A percentile compares a stretch with the other conserved stretches of the same genome.
phyloP scores from a whole-genome alignment of 2,329 filamentous ascomycete species.

The Zymoseptoria crescenta region DNA sequence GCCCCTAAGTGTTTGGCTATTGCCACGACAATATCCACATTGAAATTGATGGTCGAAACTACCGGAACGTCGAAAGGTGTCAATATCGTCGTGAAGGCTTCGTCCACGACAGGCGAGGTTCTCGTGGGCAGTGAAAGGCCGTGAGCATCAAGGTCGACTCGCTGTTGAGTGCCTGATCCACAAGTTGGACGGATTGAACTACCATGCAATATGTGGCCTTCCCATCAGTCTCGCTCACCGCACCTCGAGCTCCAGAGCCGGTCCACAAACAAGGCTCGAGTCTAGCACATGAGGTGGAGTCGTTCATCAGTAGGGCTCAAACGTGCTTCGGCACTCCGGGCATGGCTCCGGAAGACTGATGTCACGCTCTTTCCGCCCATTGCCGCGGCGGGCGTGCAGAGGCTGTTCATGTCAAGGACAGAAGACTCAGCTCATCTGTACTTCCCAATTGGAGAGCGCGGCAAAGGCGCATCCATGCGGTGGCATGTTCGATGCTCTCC shows the following conservation, averaged over 20 bases:
- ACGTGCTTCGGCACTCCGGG: background rate
- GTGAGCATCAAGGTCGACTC: background rate
- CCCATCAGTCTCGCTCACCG: background rate
- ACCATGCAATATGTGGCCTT: background rate
- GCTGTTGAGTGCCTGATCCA: background rate
- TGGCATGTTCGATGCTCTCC: too few relatives aligned
- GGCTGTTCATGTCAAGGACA: background rate
- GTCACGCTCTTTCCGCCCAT: background rate
- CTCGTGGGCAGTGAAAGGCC: background rate
- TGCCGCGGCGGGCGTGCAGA: background rate
- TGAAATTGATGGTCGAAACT: constrained; percentile 17
- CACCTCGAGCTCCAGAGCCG: background rate
- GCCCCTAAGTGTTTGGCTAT: too few relatives aligned
- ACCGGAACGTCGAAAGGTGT: background rate
- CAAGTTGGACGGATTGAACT: background rate
- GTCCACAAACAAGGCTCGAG: background rate
- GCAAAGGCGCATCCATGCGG: background rate
- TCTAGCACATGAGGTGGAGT: background rate
- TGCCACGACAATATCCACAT: constrained; percentile 35
- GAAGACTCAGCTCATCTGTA: background rate
- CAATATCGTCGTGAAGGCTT: background rate
- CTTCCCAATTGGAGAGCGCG: background rate
- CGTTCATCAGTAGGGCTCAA: background rate
- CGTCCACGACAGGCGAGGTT: background rate
- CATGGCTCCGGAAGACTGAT: background rate